phyloP scores from a whole-genome alignment of 2,329 filamentous ascomycete species.

The Sporothrix brunneoviolacea region DNA sequence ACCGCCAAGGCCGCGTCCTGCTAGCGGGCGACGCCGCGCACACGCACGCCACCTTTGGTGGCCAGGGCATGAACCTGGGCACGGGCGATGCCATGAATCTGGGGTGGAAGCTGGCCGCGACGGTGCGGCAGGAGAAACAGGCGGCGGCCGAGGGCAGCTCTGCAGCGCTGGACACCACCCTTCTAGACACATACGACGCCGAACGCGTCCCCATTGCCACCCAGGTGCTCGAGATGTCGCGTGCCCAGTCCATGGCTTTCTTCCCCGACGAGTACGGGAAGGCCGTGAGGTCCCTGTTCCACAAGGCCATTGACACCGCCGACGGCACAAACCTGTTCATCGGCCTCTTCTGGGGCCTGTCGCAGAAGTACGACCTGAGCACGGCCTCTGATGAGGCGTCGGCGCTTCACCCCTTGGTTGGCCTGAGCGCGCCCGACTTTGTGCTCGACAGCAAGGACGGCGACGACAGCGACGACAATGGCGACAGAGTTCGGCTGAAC shows the following conservation, averaged over 20 bases:
- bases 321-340: conserved; percentile 27
- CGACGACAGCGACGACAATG: not conserved
- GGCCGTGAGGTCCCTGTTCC: conserved; percentile 23
- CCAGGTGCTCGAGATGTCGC: conserved; percentile 31
- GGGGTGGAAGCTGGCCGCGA: conserved; percentile 42
- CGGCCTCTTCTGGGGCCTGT: conserved; percentile 28
- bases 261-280: conserved; percentile 23
- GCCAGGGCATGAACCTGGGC: conserved; percentile 46
- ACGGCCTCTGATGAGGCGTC: too few relatives aligned
- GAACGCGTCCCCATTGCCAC: conserved; percentile 38
- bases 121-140: conserved; percentile 26
- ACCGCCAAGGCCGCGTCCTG: conserved; percentile 36
- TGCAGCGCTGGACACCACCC: conserved; percentile 9
- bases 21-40: conserved; percentile 46
- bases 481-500: conserved; percentile 22
- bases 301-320: conserved; percentile 23
- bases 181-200: conserved; percentile 41
- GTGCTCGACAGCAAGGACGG: conserved; percentile 11
- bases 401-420: conserved; percentile 14
- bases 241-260: conserved; percentile 29
- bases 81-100: conserved; percentile 44
- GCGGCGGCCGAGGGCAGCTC: not conserved
- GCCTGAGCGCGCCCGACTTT: conserved; percentile 14
- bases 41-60: conserved; percentile 41
- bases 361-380: conserved; percentile 28